These are phyloP conservation scores for Lindgomyces ingoldianus DNA, from an alignment of 495 filamentous ascomycete genomes.

Conservation along the genomic window DNA sequence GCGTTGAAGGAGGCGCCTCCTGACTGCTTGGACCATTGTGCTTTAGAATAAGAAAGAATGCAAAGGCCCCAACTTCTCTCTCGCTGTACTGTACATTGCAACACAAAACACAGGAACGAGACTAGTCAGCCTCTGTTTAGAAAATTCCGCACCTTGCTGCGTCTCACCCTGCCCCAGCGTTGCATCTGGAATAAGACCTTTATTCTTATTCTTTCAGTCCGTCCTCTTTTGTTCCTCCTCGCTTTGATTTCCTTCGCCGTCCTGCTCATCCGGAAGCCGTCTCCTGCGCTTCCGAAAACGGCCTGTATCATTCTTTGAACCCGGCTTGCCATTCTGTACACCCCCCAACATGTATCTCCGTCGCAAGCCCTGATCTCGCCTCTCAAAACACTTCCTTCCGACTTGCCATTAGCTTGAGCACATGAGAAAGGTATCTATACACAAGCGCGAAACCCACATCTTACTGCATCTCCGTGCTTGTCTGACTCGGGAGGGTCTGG, in stretches of 20 bases:
- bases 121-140: constrained; percentile 18
- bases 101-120: constrained; percentile 23
- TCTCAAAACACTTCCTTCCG: constrained; percentile 1
- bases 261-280: constrained; percentile 1
- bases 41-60: background rate
- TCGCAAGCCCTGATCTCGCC: constrained; percentile 33
- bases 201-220: constrained; percentile 5
- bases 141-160: constrained; percentile 18
- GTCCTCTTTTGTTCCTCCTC: constrained; percentile 11
- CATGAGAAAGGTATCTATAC: constrained; percentile 37
- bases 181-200: constrained; percentile 20
- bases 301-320: constrained; percentile 15
- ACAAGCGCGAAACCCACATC: constrained; percentile 22
- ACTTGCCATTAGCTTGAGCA: constrained; percentile 22
- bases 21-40: background rate
- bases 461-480: constrained; percentile 20
- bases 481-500: constrained; percentile 33
- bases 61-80: constrained; percentile 12
- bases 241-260: constrained; percentile 12
- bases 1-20: too few relatives aligned
- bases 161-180: constrained; percentile 15
- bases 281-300: constrained; percentile 23
- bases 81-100: background rate
- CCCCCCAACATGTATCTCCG: constrained; percentile 24
- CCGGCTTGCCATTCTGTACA: constrained; percentile 21